phyloP scores from a whole-genome alignment of 208 protist species.

The Crithidia bombi region DNA sequence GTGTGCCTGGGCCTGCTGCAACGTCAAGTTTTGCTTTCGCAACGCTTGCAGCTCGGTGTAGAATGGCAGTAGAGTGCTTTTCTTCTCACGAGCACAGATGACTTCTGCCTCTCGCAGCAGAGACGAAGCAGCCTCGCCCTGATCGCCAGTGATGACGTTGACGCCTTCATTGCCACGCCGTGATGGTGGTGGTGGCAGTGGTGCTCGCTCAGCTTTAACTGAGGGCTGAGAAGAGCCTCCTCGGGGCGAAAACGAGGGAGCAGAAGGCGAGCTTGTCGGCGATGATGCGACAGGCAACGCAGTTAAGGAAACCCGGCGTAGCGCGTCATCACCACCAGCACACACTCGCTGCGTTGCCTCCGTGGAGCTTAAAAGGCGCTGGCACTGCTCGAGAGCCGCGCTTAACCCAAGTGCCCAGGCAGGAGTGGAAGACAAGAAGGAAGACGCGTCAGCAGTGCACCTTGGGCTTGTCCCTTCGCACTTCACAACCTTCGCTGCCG shows the following conservation, averaged over 20 bases:
- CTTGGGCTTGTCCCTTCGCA: neutral
- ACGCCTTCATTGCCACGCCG: neutral
- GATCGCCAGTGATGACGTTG: neutral
- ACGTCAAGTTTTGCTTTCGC: constrained; percentile 28
- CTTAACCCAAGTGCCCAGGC: constrained; percentile 10
- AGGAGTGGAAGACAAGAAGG: neutral
- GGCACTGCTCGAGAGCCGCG: constrained; percentile 9
- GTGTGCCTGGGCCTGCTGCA: constrained; percentile 21
- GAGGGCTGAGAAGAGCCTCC: neutral
- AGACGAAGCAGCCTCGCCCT: neutral
- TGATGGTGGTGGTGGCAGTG: neutral
- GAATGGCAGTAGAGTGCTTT: constrained; percentile 43
- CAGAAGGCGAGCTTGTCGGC: neutral
- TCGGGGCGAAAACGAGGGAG: too few relatives aligned
- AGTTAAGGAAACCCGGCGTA: neutral
- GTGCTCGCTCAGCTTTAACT: neutral
- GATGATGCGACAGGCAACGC: neutral
- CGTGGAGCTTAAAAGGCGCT: constrained; percentile 3
- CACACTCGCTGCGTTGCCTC: neutral
- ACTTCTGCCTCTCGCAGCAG: constrained; percentile 45
- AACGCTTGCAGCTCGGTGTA: constrained; percentile 62
- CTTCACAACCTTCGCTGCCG: constrained; percentile 8
- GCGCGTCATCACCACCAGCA: neutral
- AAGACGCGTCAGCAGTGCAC: neutral
- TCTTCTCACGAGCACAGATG: constrained; percentile 49